Conservation (phyloP, 495 filamentous ascomycete genomes). For the Penicillium tannophilum region DNA sequence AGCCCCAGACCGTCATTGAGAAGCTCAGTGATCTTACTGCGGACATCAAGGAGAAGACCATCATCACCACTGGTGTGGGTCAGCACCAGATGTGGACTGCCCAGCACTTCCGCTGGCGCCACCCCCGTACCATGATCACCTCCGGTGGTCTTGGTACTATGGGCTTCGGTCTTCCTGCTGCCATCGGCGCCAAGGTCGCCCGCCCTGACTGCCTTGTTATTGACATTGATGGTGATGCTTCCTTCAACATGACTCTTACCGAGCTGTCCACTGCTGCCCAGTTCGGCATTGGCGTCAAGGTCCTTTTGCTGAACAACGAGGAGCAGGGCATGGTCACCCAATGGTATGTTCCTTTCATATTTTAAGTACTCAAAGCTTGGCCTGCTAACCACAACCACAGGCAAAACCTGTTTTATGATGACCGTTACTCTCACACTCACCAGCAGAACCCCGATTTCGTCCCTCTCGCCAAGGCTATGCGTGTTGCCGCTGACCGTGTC, state of each 20-base stretch:
- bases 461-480: conserved; percentile 83
- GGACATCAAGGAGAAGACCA: conserved; percentile 72
- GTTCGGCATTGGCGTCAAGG: conserved; percentile 91
- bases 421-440: conserved; percentile 89
- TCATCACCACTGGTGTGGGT: conserved; percentile 91
- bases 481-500: conserved; percentile 66
- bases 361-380: neutral
- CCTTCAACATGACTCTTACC: conserved; percentile 93
- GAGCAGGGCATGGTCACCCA: conserved; percentile 95
- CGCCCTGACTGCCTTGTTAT: conserved; percentile 83
- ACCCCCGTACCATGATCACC: conserved; percentile 88
- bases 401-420: conserved; percentile 92
- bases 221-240: conserved; percentile 94
- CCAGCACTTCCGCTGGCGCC: conserved; percentile 90
- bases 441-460: conserved; percentile 89
- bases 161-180: conserved; percentile 89
- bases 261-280: conserved; percentile 88
- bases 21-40: conserved; percentile 77
- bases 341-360: conserved; percentile 45
- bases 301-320: conserved; percentile 93
- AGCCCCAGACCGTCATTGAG: conserved; percentile 87
- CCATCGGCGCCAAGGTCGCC: conserved; percentile 94
- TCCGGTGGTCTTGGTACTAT: conserved; percentile 94
- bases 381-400: conserved; percentile 5
- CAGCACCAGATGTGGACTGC: conserved; percentile 99